Evolutionary conservation across 805 yeast species (phyloP).

Genomic region (Saccharomycopsis babjevae): DNA sequence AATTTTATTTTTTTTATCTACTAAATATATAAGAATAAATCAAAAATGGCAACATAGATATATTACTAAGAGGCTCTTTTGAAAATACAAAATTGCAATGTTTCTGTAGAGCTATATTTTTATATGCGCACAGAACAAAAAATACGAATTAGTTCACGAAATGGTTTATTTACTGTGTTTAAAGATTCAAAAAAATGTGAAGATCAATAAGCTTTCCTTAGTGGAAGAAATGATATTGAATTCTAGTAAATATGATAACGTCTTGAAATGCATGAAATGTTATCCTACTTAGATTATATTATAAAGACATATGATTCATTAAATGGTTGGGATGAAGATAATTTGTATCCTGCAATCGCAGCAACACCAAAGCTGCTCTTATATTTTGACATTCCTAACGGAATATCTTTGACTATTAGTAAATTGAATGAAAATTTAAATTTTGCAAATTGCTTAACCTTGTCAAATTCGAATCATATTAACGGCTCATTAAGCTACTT

Average conservation of each 20-base stretch:
- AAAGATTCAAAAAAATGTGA: neutral
- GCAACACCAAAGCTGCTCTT: conserved; percentile 60
- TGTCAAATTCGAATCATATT: conserved; percentile 53
- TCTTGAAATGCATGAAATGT: conserved; percentile 34
- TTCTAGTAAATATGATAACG: neutral
- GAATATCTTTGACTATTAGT: conserved; percentile 54
- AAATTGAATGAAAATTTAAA: conserved; percentile 60
- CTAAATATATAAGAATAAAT: neutral
- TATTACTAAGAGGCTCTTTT: no score
- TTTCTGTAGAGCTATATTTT: neutral
- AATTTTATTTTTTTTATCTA: neutral
- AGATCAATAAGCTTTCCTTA: no score
- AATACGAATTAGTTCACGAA: neutral
- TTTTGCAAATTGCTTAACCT: conserved; percentile 54
- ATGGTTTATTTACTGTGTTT: neutral
- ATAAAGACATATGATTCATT: conserved; percentile 58
- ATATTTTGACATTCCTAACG: conserved; percentile 64
- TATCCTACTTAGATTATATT: conserved; percentile 79
- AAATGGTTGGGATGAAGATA: conserved; percentile 73
- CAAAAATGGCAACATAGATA: neutral
- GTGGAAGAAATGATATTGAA: neutral
- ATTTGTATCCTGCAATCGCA: conserved; percentile 63
- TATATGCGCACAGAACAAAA: neutral
- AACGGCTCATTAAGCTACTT: conserved; percentile 80
- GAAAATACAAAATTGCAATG: neutral